Base-by-base conservation (phyloP, 2,329 filamentous ascomycete species). In the Apiospora arundinis region DNA sequence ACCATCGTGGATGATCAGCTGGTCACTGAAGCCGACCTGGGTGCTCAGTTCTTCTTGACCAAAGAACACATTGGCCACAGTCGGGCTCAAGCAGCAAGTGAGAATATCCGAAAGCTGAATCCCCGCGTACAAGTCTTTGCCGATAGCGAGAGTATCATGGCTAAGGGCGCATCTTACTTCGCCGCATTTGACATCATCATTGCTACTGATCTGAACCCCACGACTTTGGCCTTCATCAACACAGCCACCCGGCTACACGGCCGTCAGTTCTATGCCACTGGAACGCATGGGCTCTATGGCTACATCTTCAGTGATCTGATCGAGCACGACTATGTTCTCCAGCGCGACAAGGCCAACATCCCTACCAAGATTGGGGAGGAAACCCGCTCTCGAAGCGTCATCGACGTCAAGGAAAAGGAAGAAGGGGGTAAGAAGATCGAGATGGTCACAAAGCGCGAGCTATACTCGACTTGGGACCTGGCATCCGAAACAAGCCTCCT, bases 241-340 rank as follows among this genome's bases (percentile, higher is more conserved):
- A 93, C 93, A 28, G 92, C 93, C 40, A 95, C 95, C 52, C 92
- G 95, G 66, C 84, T 97, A 48, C 91, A 92, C 73, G 88, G 90
- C 74, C 90, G 91, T 67, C 91, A 95, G 14, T 98, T 98, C 82
- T 99, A 99, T 82, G 94, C 94, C 12, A 93, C 95, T 46, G 92
- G 91, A 68, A 90, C 92, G 2, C 94, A 98, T 79, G 96, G 96
- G 67, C 89, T 97, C 80, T 98, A 97, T 81, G 96, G 96, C 70
- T 99, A 94, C 84, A 93, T 97, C 75, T 99, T 99, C 81, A 93
- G 93, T 71, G 96, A 99, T 81, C 88, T 99, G 28, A 94, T 97
- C 76, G 89, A 92, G 77, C 96, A 99, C 81, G 92, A 95, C 77
- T 99, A 94, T 79, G 90, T 96, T 72, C 92, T 99, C 73, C 92